Percentiles rank a stretch among this genome's conserved stretches.
Evolutionary conservation across 129 eudicot genomes (phyloP).

Genomic region (Solidago caesia): DNA sequence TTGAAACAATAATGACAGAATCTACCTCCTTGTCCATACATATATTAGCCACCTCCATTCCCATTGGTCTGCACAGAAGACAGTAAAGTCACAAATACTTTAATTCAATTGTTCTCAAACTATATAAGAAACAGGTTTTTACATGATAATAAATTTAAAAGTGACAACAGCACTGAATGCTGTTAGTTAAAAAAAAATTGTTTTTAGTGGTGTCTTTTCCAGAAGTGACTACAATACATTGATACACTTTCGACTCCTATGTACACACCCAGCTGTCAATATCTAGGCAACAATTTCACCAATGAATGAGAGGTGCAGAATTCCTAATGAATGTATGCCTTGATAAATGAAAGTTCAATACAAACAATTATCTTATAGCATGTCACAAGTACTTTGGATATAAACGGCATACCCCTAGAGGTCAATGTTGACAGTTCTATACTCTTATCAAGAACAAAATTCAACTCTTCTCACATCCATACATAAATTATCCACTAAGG

Average conservation of each 20-base stretch:
- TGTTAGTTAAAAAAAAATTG: too few species aligned
- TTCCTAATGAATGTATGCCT: slow-evolving; percentile 3
- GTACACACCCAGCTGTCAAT: too few species aligned
- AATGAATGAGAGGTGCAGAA: background rate
- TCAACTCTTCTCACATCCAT: background rate
- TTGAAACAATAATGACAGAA: slow-evolving; percentile 29
- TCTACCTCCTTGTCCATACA: slow-evolving; percentile 67
- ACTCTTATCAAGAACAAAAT: background rate
- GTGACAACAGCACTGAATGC: too few species aligned
- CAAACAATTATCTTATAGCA: background rate
- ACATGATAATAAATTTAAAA: too few species aligned
- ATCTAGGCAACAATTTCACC: background rate
- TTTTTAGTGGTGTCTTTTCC: too few species aligned
- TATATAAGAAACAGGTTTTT: too few species aligned
- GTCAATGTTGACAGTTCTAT: background rate
- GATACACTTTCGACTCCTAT: too few species aligned
- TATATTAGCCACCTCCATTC: slow-evolving; percentile 55
- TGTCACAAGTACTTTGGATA: background rate
- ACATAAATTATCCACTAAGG: background rate
- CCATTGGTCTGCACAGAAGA: slow-evolving; percentile 50
- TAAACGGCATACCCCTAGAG: background rate
- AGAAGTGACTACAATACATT: too few species aligned
- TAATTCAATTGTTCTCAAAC: background rate
- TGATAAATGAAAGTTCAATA: background rate
- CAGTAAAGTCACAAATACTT: background rate